A percentile compares a stretch with the other conserved stretches of the same genome.
phyloP scores from a whole-genome alignment of 2,329 filamentous ascomycete species.

The Alternaria infectoria region DNA sequence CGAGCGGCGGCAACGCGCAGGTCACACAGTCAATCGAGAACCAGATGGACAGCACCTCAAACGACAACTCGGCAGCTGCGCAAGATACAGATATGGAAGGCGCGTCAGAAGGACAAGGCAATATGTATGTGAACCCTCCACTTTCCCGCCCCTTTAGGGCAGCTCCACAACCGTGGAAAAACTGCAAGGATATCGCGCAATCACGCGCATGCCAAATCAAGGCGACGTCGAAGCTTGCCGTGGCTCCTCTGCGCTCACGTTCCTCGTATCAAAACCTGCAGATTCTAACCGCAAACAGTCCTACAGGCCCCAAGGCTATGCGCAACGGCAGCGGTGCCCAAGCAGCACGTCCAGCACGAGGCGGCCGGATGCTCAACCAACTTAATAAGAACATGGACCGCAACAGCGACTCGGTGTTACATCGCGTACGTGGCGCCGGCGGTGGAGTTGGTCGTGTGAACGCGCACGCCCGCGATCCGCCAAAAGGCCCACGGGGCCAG shows the following conservation, averaged over 20 bases:
- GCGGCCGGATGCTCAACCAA: constrained; percentile 82
- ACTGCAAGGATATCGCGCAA: neutral
- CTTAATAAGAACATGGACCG: constrained; percentile 84
- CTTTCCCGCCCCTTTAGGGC: neutral
- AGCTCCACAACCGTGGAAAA: neutral
- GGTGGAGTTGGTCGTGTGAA: constrained; percentile 81
- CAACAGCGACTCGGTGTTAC: constrained; percentile 73
- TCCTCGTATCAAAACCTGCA: neutral
- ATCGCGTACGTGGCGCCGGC: constrained; percentile 76
- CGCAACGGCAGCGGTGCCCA: constrained; percentile 66
- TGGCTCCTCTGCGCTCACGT: neutral
- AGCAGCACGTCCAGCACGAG: constrained; percentile 53
- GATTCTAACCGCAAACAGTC: constrained; percentile 63
- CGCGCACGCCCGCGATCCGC: constrained; percentile 71
- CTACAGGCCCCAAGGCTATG: constrained; percentile 95
- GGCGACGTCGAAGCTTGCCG: neutral
- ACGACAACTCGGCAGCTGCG: constrained; percentile 44
- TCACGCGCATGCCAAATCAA: neutral
- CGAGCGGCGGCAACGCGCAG: constrained; percentile 55
- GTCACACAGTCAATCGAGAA: constrained; percentile 24
- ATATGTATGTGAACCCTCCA: constrained; percentile 48
- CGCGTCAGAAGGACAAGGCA: constrained; percentile 51
- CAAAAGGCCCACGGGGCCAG: constrained; percentile 71
- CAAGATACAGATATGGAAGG: constrained; percentile 77
- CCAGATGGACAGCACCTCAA: constrained; percentile 30